Base-by-base conservation (phyloP, 768 basidiomycete genomes). In the Floccularia luteovirens region DNA sequence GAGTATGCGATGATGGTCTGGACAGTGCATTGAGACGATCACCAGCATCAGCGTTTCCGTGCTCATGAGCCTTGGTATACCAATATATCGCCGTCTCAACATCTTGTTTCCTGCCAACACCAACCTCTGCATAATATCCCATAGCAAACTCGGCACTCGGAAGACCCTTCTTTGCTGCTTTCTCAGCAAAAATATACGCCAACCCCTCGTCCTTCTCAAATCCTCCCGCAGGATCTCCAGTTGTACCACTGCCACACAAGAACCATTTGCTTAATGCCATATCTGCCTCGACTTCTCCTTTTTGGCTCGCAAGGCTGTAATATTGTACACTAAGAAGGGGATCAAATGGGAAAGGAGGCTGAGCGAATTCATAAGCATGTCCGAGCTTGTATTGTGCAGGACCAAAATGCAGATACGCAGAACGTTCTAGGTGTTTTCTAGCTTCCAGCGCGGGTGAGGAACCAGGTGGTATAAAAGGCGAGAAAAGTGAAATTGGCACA, bases 201-300 rank as follows among this genome's bases (percentile, higher is more conserved):
- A 97, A 70, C 1, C 56, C 63, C 55, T 96, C 91, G 56, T 93
- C 89, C 59, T 91, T 90, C 27, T 88, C 87, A 49, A 96, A 92
- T 11, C 60, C 64, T 2, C 60, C 67, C n/a, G 56, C 55, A 3
- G 57, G 63, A 8, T 67, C 66, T 6, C 44, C 43, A 16, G 48
- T 36, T 10, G 56, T 59, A 0, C 82, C 79, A 3, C 58, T 60
- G 1, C 93, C 93, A 54, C 91, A 93, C 36, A 98, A 63, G 67
- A 96, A 97, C 93, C 94, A 98, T 61, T 96, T 97, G 59, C 79
- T 82, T 39, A 97, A 72, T 2, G 91, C 93, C 91, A 97, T 93
- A 55, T 98, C 91, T 0, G 94, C 94, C 57, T 97, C 92, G 17
- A 75, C 70, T 58, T 96, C 90, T 24, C 89, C 88, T 43, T 84